Evolutionary conservation across 129 eudicot species (phyloP).

Genomic region (Arctium lappa): DNA sequence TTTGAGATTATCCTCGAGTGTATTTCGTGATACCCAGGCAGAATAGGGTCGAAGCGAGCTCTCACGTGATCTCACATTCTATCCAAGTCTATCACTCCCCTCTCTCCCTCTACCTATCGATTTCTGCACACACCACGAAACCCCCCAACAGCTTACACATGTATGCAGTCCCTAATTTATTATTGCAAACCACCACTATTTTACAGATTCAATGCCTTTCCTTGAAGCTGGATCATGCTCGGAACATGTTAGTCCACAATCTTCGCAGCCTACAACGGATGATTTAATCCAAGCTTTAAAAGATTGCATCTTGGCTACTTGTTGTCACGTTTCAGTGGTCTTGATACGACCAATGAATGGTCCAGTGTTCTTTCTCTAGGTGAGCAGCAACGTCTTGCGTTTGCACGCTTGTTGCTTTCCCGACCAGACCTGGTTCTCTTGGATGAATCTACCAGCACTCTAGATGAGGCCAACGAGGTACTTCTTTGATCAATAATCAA

Average conservation of each 20-base stretch:
- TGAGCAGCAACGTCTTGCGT: conserved; percentile 94
- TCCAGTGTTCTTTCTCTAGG: conserved; percentile 93
- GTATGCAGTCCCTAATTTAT: background rate
- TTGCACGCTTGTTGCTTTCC: conserved; percentile 87
- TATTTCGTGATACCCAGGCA: too few species aligned
- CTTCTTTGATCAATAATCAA: background rate
- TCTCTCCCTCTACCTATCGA: too few species aligned
- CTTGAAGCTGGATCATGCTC: conserved; percentile 25
- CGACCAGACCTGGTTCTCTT: conserved; percentile 71
- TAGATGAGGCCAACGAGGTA: conserved; percentile 96
- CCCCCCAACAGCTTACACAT: background rate
- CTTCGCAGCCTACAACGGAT: conserved; percentile 58
- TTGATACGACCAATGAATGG: conserved; percentile 78
- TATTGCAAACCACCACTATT: background rate
- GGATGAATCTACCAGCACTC: conserved; percentile 96
- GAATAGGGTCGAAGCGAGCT: too few species aligned
- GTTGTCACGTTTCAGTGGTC: conserved; percentile 58
- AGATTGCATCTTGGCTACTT: conserved; percentile 77
- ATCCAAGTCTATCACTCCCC: too few species aligned
- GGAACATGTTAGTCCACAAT: conserved; percentile 11
- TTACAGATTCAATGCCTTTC: conserved; percentile 57
- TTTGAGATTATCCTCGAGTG: too few species aligned
- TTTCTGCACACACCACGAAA: too few species aligned
- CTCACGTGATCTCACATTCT: too few species aligned
- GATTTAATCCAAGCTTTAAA: conserved; percentile 69